A percentile compares a stretch with the other conserved stretches of the same genome.
Evolutionary conservation across 164 flowering plant species (phyloP).

Genomic region (Chloranthus sessilifolius): DNA sequence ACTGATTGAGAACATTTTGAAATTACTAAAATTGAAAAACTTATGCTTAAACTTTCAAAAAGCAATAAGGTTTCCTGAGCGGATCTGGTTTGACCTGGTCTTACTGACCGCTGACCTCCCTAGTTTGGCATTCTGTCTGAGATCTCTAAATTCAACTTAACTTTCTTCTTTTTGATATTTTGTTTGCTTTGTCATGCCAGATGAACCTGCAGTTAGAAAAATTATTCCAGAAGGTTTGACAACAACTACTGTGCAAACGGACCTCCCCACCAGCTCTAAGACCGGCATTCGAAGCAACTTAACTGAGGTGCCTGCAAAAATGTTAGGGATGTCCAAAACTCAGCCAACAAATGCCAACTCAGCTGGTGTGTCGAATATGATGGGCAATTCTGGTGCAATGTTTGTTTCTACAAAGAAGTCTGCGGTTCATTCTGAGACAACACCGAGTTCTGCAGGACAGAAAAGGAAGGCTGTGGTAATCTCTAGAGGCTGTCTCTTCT

Average conservation of each 20-base stretch:
- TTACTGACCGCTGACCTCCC: too few relatives aligned
- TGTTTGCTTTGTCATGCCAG: too few relatives aligned
- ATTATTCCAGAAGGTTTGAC: neutral
- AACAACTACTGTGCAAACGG: neutral
- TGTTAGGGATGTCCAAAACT: neutral
- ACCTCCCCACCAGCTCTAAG: neutral
- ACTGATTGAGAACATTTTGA: too few relatives aligned
- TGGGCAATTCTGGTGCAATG: neutral
- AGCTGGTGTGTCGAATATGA: neutral
- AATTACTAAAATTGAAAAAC: too few relatives aligned
- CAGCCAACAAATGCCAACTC: neutral
- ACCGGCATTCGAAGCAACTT: neutral
- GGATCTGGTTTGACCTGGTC: too few relatives aligned
- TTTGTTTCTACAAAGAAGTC: neutral
- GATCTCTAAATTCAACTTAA: too few relatives aligned
- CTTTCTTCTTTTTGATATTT: too few relatives aligned
- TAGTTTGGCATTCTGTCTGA: too few relatives aligned
- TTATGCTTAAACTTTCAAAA: too few relatives aligned
- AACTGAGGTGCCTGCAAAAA: neutral
- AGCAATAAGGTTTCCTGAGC: too few relatives aligned
- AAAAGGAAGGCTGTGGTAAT: neutral
- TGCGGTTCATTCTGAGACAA: neutral
- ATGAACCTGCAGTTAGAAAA: conserved; percentile 1
- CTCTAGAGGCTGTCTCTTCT: neutral
- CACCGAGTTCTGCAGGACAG: neutral